These are phyloP conservation scores for Perkinsus chesapeaki DNA, from an alignment of 169 alveolate genomes.

Conservation along the genomic window DNA sequence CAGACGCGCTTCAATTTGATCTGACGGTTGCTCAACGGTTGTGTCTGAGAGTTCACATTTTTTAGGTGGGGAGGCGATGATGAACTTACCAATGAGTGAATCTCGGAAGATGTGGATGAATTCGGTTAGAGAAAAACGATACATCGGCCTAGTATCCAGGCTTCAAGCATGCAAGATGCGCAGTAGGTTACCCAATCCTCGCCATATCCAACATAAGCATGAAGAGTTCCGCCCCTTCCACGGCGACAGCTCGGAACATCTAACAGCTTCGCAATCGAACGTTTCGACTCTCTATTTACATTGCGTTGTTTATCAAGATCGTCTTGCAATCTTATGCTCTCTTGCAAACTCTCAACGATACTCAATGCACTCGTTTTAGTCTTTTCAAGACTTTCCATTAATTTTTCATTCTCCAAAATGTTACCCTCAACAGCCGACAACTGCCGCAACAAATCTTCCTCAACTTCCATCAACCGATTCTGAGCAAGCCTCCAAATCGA, in stretches of 20 bases:
- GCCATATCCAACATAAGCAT: slow-evolving; percentile 66
- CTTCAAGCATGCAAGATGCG: not conserved
- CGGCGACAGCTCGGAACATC: slow-evolving; percentile 67
- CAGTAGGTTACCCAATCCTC: slow-evolving; percentile 47
- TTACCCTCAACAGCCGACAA: slow-evolving; percentile 75
- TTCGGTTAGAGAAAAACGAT: slow-evolving; percentile 72
- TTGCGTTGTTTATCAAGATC: slow-evolving; percentile 75
- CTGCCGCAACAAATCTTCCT: slow-evolving; percentile 69
- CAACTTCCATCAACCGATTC: slow-evolving; percentile 55
- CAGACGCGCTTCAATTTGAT: slow-evolving; percentile 29
- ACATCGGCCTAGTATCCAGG: slow-evolving; percentile 53
- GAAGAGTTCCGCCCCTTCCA: slow-evolving; percentile 67
- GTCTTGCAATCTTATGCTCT: slow-evolving; percentile 60
- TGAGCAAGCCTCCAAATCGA: not conserved
- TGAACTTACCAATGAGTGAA: not conserved
- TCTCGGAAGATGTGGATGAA: slow-evolving; percentile 65
- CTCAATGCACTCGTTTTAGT: slow-evolving; percentile 65
- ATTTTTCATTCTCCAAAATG: slow-evolving; percentile 71
- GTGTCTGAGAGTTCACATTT: not conserved
- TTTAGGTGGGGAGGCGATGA: slow-evolving; percentile 42
- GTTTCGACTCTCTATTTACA: not conserved
- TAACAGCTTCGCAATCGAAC: slow-evolving; percentile 23
- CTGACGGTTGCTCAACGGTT: slow-evolving; percentile 37
- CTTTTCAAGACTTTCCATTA: slow-evolving; percentile 68
- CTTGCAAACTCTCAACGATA: slow-evolving; percentile 59